These are phyloP conservation scores for Pichia nanzhaoensis DNA, from an alignment of 805 yeast species.

Conservation along the genomic window DNA sequence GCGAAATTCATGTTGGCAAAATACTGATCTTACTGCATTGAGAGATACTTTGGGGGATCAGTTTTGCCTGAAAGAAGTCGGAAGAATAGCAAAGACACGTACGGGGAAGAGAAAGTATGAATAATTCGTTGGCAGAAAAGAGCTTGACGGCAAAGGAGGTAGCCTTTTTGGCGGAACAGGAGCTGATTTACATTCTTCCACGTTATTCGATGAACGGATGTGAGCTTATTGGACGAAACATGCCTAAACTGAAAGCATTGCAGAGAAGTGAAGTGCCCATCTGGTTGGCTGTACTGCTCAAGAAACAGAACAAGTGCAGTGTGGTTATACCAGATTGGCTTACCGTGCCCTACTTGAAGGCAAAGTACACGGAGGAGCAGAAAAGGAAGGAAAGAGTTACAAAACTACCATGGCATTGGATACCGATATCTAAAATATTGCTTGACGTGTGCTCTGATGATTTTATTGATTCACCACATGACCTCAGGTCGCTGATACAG, in stretches of 20 bases:
- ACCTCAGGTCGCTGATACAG: slow-evolving; percentile 62
- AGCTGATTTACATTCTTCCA: slow-evolving; percentile 67
- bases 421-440: slow-evolving; percentile 67
- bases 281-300: slow-evolving; percentile 82
- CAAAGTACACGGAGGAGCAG: slow-evolving; percentile 58
- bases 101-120: slow-evolving; percentile 6
- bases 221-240: slow-evolving; percentile 51
- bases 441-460: slow-evolving; percentile 71
- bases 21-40: too few relatives aligned
- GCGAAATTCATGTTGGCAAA: too few relatives aligned
- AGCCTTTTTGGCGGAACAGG: slow-evolving; percentile 81
- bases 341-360: slow-evolving; percentile 43
- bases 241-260: slow-evolving; percentile 61
- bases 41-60: too few relatives aligned
- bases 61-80: neutral
- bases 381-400: slow-evolving; percentile 51
- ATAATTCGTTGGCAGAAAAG: slow-evolving; percentile 33
- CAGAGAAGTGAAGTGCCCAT: slow-evolving; percentile 66
- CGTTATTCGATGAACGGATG: slow-evolving; percentile 62
- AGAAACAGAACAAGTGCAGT: slow-evolving; percentile 79
- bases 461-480: slow-evolving; percentile 63
- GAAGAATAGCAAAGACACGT: too few relatives aligned
- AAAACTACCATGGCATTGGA: slow-evolving; percentile 81
- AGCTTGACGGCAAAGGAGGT: slow-evolving; percentile 72
- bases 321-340: slow-evolving; percentile 88